Percentiles rank a stretch among this genome's conserved stretches.
Conservation (phyloP, 2,329 filamentous ascomycete species). For the Tolypocladium tropicale region DNA sequence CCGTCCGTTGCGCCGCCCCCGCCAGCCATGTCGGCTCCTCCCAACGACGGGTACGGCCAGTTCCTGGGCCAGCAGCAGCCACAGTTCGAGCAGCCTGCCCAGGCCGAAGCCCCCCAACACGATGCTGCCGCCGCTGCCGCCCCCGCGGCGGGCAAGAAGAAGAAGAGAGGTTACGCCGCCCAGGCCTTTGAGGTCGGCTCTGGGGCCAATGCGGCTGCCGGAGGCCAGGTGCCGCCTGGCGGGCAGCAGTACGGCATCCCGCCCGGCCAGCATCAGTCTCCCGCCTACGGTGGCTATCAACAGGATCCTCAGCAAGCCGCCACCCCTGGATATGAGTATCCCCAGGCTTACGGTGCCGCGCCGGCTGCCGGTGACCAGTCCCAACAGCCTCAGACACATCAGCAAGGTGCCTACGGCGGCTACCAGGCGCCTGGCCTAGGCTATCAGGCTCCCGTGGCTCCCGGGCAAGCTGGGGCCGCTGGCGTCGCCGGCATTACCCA, state of each 20-base stretch:
- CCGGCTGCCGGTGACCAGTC: slow-evolving; percentile 20
- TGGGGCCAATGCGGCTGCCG: slow-evolving; percentile 65
- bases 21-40: slow-evolving; percentile 46
- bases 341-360: slow-evolving; percentile 32
- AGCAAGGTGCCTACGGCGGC: slow-evolving; percentile 28
- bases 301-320: slow-evolving; percentile 31
- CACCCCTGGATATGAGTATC: slow-evolving; percentile 30
- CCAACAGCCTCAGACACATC: slow-evolving; percentile 10
- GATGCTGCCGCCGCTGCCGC: slow-evolving; percentile 13
- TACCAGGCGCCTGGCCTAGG: slow-evolving; percentile 44
- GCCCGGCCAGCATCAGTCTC: slow-evolving; percentile 27
- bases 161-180: slow-evolving; percentile 90
- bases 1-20: slow-evolving; percentile 8
- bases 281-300: slow-evolving; percentile 51
- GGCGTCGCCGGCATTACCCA: slow-evolving; percentile 67
- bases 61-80: slow-evolving; percentile 32
- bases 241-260: slow-evolving; percentile 36
- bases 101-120: slow-evolving; percentile 19
- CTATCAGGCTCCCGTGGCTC: slow-evolving; percentile 45
- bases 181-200: slow-evolving; percentile 88
- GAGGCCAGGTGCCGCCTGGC: slow-evolving; percentile 31
- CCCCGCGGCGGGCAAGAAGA: slow-evolving; percentile 55
- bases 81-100: slow-evolving; percentile 28
- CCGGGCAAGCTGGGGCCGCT: slow-evolving; percentile 19
- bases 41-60: slow-evolving; percentile 44